Base-by-base conservation (phyloP, 2,329 filamentous ascomycete genomes). In the Monosporascus ibericus region DNA sequence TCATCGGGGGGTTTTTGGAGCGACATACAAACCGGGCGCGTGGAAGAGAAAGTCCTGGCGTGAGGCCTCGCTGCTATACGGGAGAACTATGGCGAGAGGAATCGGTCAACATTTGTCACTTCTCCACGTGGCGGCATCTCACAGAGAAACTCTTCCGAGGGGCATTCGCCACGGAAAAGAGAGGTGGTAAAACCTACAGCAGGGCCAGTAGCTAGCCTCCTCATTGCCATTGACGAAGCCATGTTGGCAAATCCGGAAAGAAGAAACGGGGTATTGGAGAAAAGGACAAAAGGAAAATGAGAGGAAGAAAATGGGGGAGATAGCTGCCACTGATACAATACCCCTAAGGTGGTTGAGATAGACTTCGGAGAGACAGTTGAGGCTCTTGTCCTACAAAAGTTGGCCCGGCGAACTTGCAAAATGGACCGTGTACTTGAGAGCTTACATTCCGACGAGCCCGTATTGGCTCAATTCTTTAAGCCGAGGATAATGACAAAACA, bases 31-130 rank as follows among this genome's bases (percentile, higher is more conserved):
- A 84, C 87, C 61, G 89, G 84, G 67, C 86, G 84, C 58, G 92
- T 92, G 58, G 89, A 90, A 57, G 92, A 95, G 76, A 99, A 97
- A 55, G 85, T 78, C 74, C 92, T 83, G 67, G 80, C 78, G 67
- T 88, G 83, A 65, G 77, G 78, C 72, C 79, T 81, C 63, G 84
- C 71, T 63, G 77, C 73, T 46, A 46, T 9, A 66, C 80, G 80
- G 60, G 83, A 80, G 69, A 88, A 80, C 86, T 90, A 62, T 47
- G 48, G 27, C 34, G 39, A 48, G 42, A 49, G 24, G 3, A 36
- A n/a, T 44, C 39, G 27, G 48, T 60, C 48, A 61, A 55, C 17
- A 40, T 52, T 47, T 8, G 30, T 44, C 9, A 24, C 22, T 51
- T 27, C 39, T 44, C n/a, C 9, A 34, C 9, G 30, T 5, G 30